Conservation (phyloP, 2,329 filamentous ascomycete species). For the Aspergillus ochraceus region DNA sequence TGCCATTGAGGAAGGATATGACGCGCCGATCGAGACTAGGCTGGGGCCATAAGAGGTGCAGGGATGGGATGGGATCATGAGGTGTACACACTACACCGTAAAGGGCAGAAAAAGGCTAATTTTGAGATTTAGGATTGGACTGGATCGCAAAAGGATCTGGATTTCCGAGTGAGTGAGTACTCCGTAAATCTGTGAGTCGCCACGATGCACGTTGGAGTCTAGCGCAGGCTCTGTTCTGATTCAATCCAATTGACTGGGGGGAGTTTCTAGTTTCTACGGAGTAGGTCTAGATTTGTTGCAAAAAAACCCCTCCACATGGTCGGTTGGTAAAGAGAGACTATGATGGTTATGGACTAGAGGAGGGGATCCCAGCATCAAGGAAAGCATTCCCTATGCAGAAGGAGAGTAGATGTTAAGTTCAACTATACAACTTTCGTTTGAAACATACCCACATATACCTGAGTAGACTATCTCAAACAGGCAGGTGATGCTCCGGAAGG, state of each 20-base stretch:
- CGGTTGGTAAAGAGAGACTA: neutral
- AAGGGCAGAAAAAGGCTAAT: neutral
- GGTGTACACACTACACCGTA: too few relatives aligned
- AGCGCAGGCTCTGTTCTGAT: neutral
- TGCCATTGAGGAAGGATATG: neutral
- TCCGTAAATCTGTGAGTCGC: neutral
- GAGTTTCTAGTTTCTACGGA: neutral
- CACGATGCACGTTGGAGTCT: neutral
- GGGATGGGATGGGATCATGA: neutral
- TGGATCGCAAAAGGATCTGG: neutral
- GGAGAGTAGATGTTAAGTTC: neutral
- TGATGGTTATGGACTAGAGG: neutral
- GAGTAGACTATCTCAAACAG: neutral
- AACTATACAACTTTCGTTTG: neutral
- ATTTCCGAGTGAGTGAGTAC: neutral
- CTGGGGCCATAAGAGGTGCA: neutral
- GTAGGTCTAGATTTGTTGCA: neutral
- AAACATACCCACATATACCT: neutral
- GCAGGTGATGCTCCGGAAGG: neutral
- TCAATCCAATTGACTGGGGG: neutral
- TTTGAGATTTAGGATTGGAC: neutral
- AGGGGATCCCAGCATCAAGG: neutral
- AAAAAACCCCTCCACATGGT: neutral
- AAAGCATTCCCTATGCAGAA: neutral
- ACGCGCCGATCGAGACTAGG: neutral